A percentile compares a stretch with the other conserved stretches of the same genome.
These are phyloP conservation scores for Pleomassaria siparia DNA, from an alignment of 2,329 filamentous ascomycete species.

Conservation along the genomic window DNA sequence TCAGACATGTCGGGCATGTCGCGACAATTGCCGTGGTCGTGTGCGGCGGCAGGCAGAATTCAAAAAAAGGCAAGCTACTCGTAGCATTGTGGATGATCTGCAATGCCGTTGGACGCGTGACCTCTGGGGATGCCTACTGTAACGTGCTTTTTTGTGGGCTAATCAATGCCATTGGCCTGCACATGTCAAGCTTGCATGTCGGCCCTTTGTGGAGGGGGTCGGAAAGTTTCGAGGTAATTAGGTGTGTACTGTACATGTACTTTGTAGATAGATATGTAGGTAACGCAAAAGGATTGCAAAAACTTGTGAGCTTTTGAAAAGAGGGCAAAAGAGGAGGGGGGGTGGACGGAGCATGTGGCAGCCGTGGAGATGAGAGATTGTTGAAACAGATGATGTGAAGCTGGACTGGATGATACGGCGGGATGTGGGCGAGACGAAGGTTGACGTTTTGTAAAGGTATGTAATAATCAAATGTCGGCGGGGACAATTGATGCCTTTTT, in stretches of 20 bases:
- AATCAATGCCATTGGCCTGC: slow-evolving; percentile 25
- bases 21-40: slow-evolving; percentile 4
- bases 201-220: slow-evolving; percentile 20
- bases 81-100: slow-evolving; percentile 30
- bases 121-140: slow-evolving; percentile 26
- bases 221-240: slow-evolving; percentile 24
- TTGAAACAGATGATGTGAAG: no score
- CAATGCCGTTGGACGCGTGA: slow-evolving; percentile 42
- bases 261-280: no score
- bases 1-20: slow-evolving; percentile 1
- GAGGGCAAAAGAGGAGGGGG: slow-evolving; percentile 9
- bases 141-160: slow-evolving; percentile 19
- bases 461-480: no score
- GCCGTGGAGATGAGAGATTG: no score
- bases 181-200: slow-evolving; percentile 31
- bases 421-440: no score
- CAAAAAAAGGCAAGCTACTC: neutral
- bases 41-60: slow-evolving; percentile 3
- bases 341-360: no score
- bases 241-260: no score
- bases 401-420: no score
- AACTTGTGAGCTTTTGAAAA: no score
- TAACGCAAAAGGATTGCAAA: no score
- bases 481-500: no score
- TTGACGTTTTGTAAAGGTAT: no score